Evolutionary conservation across 2,329 filamentous ascomycete genomes (phyloP).

Genomic region (Trichoderma simmonsii): DNA sequence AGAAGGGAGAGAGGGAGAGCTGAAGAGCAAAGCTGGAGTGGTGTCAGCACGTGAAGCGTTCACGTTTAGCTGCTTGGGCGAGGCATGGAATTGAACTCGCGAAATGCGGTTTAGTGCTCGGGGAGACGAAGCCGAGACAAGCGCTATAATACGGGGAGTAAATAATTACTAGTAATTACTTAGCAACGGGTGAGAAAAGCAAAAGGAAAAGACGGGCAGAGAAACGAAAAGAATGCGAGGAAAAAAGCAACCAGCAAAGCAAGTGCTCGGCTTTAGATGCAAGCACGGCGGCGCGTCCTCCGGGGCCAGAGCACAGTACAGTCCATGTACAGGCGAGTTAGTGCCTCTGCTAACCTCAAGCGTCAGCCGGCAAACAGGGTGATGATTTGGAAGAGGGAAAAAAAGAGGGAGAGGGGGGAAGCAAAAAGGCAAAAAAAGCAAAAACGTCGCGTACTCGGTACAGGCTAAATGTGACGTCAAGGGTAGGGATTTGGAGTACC

Average conservation of each 20-base stretch:
- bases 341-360: not conserved
- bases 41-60: conserved; percentile 18
- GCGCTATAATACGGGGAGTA: not conserved
- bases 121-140: conserved; percentile 17
- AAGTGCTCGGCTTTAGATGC: not conserved
- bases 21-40: not conserved
- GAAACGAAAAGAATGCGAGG: not conserved
- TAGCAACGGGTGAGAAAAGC: not conserved
- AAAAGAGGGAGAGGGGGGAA: not conserved
- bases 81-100: not conserved
- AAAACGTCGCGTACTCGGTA: not conserved
- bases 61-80: not conserved
- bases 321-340: not conserved
- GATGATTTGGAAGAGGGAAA: not conserved
- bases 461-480: not conserved
- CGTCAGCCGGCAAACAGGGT: not conserved
- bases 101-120: conserved; percentile 14
- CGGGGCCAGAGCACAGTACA: not conserved
- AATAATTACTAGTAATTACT: not conserved
- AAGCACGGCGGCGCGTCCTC: not conserved
- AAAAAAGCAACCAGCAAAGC: not conserved
- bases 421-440: not conserved
- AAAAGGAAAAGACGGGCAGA: not conserved
- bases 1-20: not conserved
- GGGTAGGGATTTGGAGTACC: not conserved